Base-by-base conservation (phyloP, 2,329 filamentous ascomycete species). In the Colletotrichum noveboracense region DNA sequence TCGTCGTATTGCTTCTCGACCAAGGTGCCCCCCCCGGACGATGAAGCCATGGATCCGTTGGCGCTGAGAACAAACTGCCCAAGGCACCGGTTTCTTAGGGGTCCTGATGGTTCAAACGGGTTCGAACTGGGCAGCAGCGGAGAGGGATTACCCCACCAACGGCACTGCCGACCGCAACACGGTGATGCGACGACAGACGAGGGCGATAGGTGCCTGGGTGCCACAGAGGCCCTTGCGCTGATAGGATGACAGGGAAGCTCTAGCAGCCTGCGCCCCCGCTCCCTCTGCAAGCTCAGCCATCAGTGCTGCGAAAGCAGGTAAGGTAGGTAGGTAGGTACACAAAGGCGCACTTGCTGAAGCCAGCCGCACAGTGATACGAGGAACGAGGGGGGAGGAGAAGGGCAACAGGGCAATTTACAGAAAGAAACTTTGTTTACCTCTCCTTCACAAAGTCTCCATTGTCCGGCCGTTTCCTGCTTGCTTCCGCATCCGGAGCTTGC, bases 221-320 rank as follows among this genome's bases (percentile, higher is more conserved):
- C 43, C 43, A 52, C 43, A 43, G 64, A 60, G 52, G 26, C 18
- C 36, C 34, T 28, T 60, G 61, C 64, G 48, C 55, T 36, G 64
- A 75, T 75, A 75, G 70, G 73, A 69, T 14, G 48, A 52, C 56
- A 30, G 55, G 64, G 66, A 21, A 72, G 64, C 70, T 73, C 70
- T 38, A 66, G 73, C 36, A 67, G 64, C 73, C 73, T 60, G 70
- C 73, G 69, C 73, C 73, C 69, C 73, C 62, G 73, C 73, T 75
- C 43, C 72, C 62, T 73, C 56, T 58, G 64, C 70, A 62, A 73
- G 73, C 73, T 65, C 56, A 75, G 70, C 73, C 73, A 72, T 75
- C 64, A 55, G 32, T 18, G 24, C 28, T 48, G 24, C 26, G 21
- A 16, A 24, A 58, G 24, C 34, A 56, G 38, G 65, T 43, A 36